Evolutionary conservation across 768 basidiomycete genomes (phyloP), one percentile per base, ranked within the genome.

Genomic region (Gloeostereum incarnatum): DNA sequence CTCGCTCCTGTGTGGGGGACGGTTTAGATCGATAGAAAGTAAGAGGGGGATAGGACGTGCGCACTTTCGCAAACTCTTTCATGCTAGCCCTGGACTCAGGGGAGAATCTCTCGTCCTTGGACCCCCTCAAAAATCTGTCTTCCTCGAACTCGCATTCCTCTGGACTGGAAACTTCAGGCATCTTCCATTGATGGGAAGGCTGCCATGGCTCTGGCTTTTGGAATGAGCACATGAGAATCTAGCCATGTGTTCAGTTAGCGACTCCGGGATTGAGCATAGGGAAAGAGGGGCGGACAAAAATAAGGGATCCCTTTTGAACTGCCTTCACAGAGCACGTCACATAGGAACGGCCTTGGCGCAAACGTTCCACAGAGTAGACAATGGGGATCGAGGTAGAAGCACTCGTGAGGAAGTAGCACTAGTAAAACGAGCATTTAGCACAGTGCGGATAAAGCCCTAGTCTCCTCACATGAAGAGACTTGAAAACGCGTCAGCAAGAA

Each of bases 351-450:
- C 86, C 87, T 42, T 87, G 68, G 4, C 87, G 79, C 23, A 87
- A 56, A 6, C 76, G 65, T 45, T 88, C 85, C 36, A 91, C 83
- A 44, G 72, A 72, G 56, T 90, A 90, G 36, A 88, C 63, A 45
- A 90, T 80, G 6, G 87, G 82, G 5, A 73, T 68, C 3, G 81
- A 65, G 0, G 81, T 69, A 9, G 85, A 84, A 6, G 80, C 88
- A 44, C 79, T 78, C 19, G 76, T 68, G 20, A 90, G 63, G 53
- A 91, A 91, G 49, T 91, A 91, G 48, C 83, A 87, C 84, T 90
- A 51, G 4, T 29, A 9, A 41, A 6, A 21, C 38, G 23, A 18
- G 40, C 33, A 13, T 24, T 51, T 17, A 54, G 44, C 13, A 33
- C 20, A 16, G 39, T 36, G 25, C 13, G 9, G 16, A 16, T 14